These are phyloP conservation scores for Lentinula detonsa DNA, from an alignment of 768 basidiomycete genomes.

Conservation along the genomic window DNA sequence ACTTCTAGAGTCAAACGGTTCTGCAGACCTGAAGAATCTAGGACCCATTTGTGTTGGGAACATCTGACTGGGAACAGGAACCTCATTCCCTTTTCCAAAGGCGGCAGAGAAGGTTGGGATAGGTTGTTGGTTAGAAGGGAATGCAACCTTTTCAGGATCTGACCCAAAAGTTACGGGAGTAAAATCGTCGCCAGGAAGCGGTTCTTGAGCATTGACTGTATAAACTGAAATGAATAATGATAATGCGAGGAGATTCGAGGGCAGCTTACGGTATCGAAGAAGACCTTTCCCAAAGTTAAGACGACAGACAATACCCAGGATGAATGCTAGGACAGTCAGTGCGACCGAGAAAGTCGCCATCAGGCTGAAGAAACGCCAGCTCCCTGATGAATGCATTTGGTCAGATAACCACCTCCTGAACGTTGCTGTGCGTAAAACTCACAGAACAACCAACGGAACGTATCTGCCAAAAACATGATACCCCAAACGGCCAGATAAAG, in stretches of 20 bases:
- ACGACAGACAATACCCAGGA: constrained; percentile 62
- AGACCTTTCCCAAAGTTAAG: constrained; percentile 78
- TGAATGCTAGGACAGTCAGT: constrained; percentile 47
- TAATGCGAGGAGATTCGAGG: not conserved
- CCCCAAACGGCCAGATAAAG: constrained; percentile 66
- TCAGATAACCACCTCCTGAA: not conserved
- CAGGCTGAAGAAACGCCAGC: constrained; percentile 70
- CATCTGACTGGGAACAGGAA: constrained; percentile 31
- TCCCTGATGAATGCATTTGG: constrained; percentile 16
- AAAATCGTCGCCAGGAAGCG: constrained; percentile 39
- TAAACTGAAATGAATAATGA: constrained; percentile 6
- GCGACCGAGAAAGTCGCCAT: constrained; percentile 54
- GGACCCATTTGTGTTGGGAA: constrained; percentile 37
- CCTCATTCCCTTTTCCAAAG: constrained; percentile 26
- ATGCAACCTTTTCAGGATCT: constrained; percentile 54
- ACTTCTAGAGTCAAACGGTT: constrained; percentile 30
- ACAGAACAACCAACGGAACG: constrained; percentile 71
- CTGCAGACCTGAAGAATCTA: constrained; percentile 38
- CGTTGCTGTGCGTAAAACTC: not conserved
- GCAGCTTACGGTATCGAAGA: constrained; percentile 52
- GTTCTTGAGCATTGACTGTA: constrained; percentile 52
- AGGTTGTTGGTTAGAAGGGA: constrained; percentile 46
- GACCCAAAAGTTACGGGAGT: constrained; percentile 19
- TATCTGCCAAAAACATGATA: constrained; percentile 63
- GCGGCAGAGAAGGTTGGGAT: constrained; percentile 49